Percentiles rank a stretch among this genome's conserved stretches.
Conservation (phyloP, 192 early-diverging fungal genomes). For the Coemansia sp. region DNA sequence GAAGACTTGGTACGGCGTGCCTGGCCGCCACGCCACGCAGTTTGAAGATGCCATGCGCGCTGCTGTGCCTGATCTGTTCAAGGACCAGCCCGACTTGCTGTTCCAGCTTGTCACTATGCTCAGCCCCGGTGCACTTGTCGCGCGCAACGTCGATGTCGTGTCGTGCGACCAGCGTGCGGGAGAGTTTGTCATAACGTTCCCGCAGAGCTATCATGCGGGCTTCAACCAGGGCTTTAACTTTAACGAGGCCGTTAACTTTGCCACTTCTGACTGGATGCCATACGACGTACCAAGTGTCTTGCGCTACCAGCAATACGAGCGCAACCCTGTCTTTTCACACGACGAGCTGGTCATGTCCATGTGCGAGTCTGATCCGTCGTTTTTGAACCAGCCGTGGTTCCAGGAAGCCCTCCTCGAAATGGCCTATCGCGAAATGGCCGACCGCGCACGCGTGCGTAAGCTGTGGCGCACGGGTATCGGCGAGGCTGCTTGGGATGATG, state of each 20-base stretch:
- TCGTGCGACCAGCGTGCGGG: conserved; percentile 87
- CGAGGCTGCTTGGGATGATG: conserved; percentile 41
- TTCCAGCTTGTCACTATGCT: conserved; percentile 95
- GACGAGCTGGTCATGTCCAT: conserved; percentile 85
- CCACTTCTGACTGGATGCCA: conserved; percentile 87
- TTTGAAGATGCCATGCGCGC: conserved; percentile 86
- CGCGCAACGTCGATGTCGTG: conserved; percentile 76
- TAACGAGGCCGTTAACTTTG: conserved; percentile 98
- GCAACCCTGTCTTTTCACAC: conserved; percentile 92
- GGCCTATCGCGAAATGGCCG: conserved; percentile 59
- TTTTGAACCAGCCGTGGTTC: conserved; percentile 38
- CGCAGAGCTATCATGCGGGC: conserved; percentile 92
- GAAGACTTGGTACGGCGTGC: conserved; percentile 98
- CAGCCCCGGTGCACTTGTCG: conserved; percentile 71
- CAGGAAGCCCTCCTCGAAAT: conserved; percentile 57
- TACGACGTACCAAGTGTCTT: conserved; percentile 78
- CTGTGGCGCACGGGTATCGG: conserved; percentile 17
- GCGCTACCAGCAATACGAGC: conserved; percentile 77
- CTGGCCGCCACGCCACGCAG: conserved; percentile 71
- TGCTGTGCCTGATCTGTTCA: conserved; percentile 86
- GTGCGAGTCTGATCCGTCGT: conserved; percentile 34
- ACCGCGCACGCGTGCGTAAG: conserved; percentile 47
- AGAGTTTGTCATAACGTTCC: conserved; percentile 95
- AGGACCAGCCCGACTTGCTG: conserved; percentile 87
- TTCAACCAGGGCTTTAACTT: conserved; percentile 99